These are phyloP conservation scores for Passiflora organensis DNA, from an alignment of 345 rosid genomes.

Conservation along the genomic window DNA sequence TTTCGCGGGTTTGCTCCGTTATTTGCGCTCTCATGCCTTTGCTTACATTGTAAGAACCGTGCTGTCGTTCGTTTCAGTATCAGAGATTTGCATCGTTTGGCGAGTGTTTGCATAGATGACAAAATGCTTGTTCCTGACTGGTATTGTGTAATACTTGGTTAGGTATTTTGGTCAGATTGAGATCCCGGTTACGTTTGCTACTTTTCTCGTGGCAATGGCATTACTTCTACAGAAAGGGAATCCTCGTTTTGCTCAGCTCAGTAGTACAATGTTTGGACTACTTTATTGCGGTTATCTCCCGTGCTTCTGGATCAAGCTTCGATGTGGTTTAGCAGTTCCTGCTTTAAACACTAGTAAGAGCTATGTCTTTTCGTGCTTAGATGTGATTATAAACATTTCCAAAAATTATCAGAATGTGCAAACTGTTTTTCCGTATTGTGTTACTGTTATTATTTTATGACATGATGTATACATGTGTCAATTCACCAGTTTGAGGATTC, in stretches of 20 bases:
- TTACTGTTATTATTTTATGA: neutral
- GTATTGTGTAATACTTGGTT: slow-evolving; percentile 18
- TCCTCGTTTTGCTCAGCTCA: slow-evolving; percentile 90
- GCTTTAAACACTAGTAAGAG: slow-evolving; percentile 73
- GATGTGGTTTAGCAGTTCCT: slow-evolving; percentile 78
- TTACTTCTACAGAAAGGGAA: slow-evolving; percentile 81
- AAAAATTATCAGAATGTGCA: neutral
- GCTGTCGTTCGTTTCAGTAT: neutral
- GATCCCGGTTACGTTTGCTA: slow-evolving; percentile 69
- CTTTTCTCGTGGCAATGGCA: slow-evolving; percentile 71
- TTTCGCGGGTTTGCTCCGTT: slow-evolving; percentile 77
- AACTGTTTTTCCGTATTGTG: neutral
- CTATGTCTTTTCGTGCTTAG: slow-evolving; percentile 9
- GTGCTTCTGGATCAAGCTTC: slow-evolving; percentile 91
- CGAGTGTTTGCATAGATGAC: no score
- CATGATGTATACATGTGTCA: no score
- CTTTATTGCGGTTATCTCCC: slow-evolving; percentile 92
- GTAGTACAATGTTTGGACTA: slow-evolving; percentile 82
- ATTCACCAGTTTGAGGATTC: no score
- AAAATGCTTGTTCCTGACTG: neutral
- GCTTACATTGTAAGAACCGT: slow-evolving; percentile 63
- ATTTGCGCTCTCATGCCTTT: slow-evolving; percentile 79
- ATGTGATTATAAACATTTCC: neutral
- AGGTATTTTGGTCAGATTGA: slow-evolving; percentile 89
- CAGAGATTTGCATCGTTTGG: neutral